A percentile compares a stretch with the other conserved stretches of the same genome.
Evolutionary conservation across 495 filamentous ascomycete genomes (phyloP).

Genomic region (Penicillium riverlandense): DNA sequence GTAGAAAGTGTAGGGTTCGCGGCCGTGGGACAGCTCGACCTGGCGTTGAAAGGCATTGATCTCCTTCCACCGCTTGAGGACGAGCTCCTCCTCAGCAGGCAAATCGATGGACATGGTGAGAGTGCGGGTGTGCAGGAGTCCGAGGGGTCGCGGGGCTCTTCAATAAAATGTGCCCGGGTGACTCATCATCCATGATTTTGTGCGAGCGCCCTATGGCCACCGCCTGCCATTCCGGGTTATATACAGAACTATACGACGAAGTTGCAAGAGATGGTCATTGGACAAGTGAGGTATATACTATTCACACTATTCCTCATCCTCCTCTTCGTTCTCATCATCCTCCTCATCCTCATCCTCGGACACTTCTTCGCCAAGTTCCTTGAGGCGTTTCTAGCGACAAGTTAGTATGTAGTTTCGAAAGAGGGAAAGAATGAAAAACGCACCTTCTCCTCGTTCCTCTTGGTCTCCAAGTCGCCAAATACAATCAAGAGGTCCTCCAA

Average conservation of each 20-base stretch:
- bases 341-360: slow-evolving; percentile 76
- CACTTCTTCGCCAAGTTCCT: slow-evolving; percentile 62
- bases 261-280: too few relatives aligned
- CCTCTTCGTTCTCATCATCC: slow-evolving; percentile 55
- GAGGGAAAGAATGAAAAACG: slow-evolving; percentile 11
- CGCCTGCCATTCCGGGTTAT: slow-evolving; percentile 2
- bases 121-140: slow-evolving; percentile 3
- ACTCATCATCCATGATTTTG: slow-evolving; percentile 27
- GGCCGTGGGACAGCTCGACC: slow-evolving; percentile 64
- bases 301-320: slow-evolving; percentile 42
- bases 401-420: slow-evolving; percentile 15
- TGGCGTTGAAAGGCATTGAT: slow-evolving; percentile 82
- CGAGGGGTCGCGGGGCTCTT: neutral
- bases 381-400: slow-evolving; percentile 55
- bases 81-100: slow-evolving; percentile 77
- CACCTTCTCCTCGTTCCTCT: slow-evolving; percentile 74
- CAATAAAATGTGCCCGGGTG: slow-evolving; percentile 19
- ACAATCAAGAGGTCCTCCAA: slow-evolving; percentile 82
- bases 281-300: neutral
- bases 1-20: slow-evolving; percentile 62
- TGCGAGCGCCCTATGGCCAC: neutral
- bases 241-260: neutral
- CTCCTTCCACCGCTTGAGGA: slow-evolving; percentile 78
- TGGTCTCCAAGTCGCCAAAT: slow-evolving; percentile 84
- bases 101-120: slow-evolving; percentile 79